phyloP scores from a whole-genome alignment of 139 green algal genomes.

The Asterochloris erici region DNA sequence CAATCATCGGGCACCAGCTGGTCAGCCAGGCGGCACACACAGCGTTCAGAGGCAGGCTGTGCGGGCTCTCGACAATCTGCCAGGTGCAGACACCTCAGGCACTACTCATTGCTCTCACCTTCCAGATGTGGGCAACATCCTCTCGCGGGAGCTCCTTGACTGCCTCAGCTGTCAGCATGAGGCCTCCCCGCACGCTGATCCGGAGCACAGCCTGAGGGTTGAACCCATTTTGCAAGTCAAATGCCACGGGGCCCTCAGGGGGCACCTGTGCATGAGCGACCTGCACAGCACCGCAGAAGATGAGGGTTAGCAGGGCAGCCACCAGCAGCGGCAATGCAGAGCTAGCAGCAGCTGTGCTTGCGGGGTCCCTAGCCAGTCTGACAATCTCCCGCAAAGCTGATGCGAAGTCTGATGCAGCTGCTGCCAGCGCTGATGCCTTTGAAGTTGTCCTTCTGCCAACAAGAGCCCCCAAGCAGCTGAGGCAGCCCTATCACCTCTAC shows the following conservation, averaged over 20 bases:
- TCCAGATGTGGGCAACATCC: constrained; percentile 2
- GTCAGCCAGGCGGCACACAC: background rate
- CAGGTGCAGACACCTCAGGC: background rate
- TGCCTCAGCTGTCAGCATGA: background rate
- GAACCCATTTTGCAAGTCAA: constrained; percentile 15
- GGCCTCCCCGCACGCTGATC: background rate
- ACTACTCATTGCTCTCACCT: background rate
- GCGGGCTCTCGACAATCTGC: background rate
- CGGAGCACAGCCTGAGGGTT: background rate
- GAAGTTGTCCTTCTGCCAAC: too few species aligned
- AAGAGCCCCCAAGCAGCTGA: too few species aligned
- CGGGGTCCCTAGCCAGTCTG: too few species aligned
- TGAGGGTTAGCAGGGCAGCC: background rate
- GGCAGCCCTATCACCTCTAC: background rate
- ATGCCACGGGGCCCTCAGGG: background rate
- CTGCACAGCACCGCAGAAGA: background rate
- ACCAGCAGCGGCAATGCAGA: background rate
- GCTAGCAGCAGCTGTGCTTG: too few species aligned
- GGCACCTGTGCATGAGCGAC: background rate
- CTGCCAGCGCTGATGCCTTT: too few species aligned
- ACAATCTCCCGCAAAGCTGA: too few species aligned
- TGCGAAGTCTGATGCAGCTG: too few species aligned
- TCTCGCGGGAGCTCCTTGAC: background rate
- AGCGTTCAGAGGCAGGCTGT: background rate
- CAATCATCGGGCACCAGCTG: background rate